Conservation (phyloP, 2,329 filamentous ascomycete genomes). For the Thielaviopsis populi region DNA sequence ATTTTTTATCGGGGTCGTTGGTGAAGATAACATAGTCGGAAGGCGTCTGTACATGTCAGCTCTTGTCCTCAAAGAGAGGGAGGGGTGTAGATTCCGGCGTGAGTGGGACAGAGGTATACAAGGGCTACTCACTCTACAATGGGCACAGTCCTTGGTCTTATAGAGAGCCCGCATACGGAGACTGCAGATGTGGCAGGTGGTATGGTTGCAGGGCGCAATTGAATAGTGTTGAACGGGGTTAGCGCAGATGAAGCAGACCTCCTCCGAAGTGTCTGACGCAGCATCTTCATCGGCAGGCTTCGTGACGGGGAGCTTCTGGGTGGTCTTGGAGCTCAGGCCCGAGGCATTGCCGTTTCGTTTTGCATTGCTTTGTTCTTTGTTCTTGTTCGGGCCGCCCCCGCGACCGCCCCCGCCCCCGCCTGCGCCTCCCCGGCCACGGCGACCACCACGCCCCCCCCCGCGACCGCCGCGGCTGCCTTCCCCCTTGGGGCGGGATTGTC, state of each 20-base stretch:
- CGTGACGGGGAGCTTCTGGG: slow-evolving; percentile 5
- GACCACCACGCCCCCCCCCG: background rate
- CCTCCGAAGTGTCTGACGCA: slow-evolving; percentile 29
- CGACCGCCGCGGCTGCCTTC: slow-evolving; percentile 1
- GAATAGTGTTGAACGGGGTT: slow-evolving; percentile 77
- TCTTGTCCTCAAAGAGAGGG: background rate
- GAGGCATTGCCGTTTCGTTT: background rate
- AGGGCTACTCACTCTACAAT: slow-evolving; percentile 60
- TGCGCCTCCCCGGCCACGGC: slow-evolving; percentile 1
- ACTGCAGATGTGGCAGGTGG: slow-evolving; percentile 91
- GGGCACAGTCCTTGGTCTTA: slow-evolving; percentile 92
- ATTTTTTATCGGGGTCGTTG: slow-evolving; percentile 65
- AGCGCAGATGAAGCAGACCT: slow-evolving; percentile 96
- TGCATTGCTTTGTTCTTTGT: background rate
- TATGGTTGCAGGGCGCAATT: slow-evolving; percentile 86
- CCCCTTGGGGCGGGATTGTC: background rate
- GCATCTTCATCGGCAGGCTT: slow-evolving; percentile 7
- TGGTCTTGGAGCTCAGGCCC: background rate
- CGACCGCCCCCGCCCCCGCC: background rate
- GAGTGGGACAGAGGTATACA: background rate
- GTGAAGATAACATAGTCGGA: slow-evolving; percentile 82
- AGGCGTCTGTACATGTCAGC: slow-evolving; percentile 35
- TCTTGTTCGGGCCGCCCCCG: background rate
- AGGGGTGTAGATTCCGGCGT: background rate
- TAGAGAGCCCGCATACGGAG: slow-evolving; percentile 83